Base-by-base conservation (phyloP, 192 early-diverging fungal species). In the Mortierella claussenii region DNA sequence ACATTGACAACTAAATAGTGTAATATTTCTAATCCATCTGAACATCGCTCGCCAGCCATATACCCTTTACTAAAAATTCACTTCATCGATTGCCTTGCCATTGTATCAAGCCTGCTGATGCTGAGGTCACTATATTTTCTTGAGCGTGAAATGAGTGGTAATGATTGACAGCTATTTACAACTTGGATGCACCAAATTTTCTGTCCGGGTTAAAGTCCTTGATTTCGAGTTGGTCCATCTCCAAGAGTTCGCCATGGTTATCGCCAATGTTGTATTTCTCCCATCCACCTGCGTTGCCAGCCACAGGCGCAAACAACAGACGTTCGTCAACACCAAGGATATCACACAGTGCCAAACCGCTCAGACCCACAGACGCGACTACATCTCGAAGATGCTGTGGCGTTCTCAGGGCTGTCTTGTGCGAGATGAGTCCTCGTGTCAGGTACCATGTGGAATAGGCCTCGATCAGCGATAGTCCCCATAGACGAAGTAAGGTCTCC, bases 271-370 rank as follows among this genome's bases (percentile, higher is more conserved):
- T 91, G 69, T 80, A 92, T 1, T 49, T 75, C 18, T 68, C 83
- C 90, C 89, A 93, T 53, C 86, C 86, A 9, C 81, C 79, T 11
- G 42, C 24, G 17, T 59, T 46, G 17, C 68, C 68, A 24, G 89
- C 87, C 67, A 93, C 88, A 1, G 91, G 90, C 0, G 90, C 88
- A 68, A 82, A 85, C 11, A 92, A 44, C 60, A 92, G 55, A 20
- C 71, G 65, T 51, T 81, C 78, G 18, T 83, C 80, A 12, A 91
- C 80, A 44, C 89, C 91, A 9, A 92, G 68, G 26, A 85, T 81
- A 43, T 85, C 68, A 40, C 87, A 79, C 32, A 90, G 57, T 40
- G 76, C 57, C 44, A 87, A 40, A 6, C 79, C 79, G 33, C 81
- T 50, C n/a, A 86, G 81, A 24, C 82, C 80, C 18, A 92, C 40